Conservation (phyloP, 148 eudicot genomes). For the Heliamphora exappendiculata region DNA sequence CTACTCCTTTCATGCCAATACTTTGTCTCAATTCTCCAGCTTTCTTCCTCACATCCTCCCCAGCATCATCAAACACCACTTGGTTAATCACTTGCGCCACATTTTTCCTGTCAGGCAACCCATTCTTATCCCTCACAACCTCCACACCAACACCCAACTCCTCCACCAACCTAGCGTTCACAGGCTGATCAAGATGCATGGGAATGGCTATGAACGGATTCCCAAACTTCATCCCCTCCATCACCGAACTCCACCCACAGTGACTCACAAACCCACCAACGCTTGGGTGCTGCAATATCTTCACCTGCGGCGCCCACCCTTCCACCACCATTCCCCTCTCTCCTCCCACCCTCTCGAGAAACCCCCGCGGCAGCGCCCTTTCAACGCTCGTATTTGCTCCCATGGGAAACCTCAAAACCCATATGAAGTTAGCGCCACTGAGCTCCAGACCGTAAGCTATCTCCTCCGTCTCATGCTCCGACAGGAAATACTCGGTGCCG, state of each 20-base stretch:
- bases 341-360: slow-evolving; percentile 15
- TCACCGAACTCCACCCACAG: slow-evolving; percentile 19
- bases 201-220: slow-evolving; percentile 9
- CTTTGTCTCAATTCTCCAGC: slow-evolving; percentile 4
- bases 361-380: slow-evolving; percentile 6
- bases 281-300: slow-evolving; percentile 8
- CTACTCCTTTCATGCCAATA: not conserved
- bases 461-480: slow-evolving; percentile 4
- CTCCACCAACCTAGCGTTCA: slow-evolving; percentile 19
- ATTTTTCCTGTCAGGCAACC: not conserved
- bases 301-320: slow-evolving; percentile 14
- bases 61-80: slow-evolving; percentile 3
- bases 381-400: not conserved
- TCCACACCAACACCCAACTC: slow-evolving; percentile 12
- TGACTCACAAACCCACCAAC: slow-evolving; percentile 18
- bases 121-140: slow-evolving; percentile 10
- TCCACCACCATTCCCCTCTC: slow-evolving; percentile 8
- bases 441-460: not conserved
- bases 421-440: slow-evolving; percentile 13
- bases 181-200: slow-evolving; percentile 18
- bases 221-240: slow-evolving; percentile 13
- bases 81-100: not conserved
- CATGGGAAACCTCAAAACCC: slow-evolving; percentile 17
- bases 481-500: slow-evolving; percentile 5
- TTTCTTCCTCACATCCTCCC: slow-evolving; percentile 10